Percentiles rank a stretch among this genome's conserved stretches.
Conservation (phyloP, 2,329 filamentous ascomycete species). For the Trichoderma gracile region DNA sequence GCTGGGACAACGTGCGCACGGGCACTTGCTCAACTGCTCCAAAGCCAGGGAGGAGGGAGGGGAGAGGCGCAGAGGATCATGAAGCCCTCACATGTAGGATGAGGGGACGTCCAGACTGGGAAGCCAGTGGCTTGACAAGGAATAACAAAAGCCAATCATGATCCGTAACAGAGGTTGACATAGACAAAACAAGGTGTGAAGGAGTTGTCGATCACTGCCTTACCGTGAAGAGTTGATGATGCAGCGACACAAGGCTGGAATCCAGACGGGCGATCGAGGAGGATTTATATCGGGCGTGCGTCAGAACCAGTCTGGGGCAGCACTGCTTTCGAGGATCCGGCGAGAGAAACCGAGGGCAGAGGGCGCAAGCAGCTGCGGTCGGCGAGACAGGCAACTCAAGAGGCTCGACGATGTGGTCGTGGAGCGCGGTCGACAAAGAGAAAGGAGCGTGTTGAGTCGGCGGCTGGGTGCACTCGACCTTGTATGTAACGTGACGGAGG, state of each 20-base stretch:
- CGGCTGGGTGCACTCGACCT: slow-evolving; percentile 24
- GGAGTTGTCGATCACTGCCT: slow-evolving; percentile 14
- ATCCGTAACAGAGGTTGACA: not conserved
- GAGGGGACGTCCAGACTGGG: not conserved
- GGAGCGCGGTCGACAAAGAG: not conserved
- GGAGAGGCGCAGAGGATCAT: not conserved
- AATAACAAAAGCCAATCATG: not conserved
- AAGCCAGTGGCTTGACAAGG: not conserved
- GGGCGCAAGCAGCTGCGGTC: slow-evolving; percentile 25
- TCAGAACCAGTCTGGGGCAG: slow-evolving; percentile 32
- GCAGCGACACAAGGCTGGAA: slow-evolving; percentile 1
- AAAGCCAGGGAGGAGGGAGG: not conserved
- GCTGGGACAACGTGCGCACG: slow-evolving; percentile 3
- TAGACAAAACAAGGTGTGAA: not conserved
- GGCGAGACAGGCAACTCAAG: slow-evolving; percentile 30
- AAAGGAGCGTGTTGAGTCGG: slow-evolving; percentile 21
- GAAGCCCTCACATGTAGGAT: not conserved
- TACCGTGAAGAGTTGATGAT: slow-evolving; percentile 21
- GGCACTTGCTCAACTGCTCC: slow-evolving; percentile 9
- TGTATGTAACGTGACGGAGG: slow-evolving; percentile 20
- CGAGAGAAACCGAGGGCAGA: not conserved
- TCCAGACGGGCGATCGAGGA: slow-evolving; percentile 6
- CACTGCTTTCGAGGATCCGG: slow-evolving; percentile 22
- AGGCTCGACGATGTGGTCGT: slow-evolving; percentile 2
- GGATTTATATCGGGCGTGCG: slow-evolving; percentile 23